Evolutionary conservation across 768 basidiomycete species (phyloP).

Genomic region (Multifurca ochricompacta): DNA sequence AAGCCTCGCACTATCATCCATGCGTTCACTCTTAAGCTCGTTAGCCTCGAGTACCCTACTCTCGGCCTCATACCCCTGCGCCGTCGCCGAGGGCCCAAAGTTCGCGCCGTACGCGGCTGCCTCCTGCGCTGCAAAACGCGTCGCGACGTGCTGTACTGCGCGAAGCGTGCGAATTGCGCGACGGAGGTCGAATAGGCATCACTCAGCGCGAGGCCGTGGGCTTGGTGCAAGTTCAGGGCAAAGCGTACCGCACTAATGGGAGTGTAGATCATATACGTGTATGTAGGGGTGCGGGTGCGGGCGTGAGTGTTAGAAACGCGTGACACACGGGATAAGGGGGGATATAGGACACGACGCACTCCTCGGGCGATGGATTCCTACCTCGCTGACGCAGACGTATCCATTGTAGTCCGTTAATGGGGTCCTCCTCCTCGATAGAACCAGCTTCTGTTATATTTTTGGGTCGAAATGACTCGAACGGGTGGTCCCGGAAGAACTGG

Average conservation of each 20-base stretch:
- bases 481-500: conserved; percentile 93
- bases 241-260: conserved; percentile 82
- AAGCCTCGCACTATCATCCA: conserved; percentile 49
- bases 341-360: conserved; percentile 46
- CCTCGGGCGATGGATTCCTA: conserved; percentile 78
- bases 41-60: conserved; percentile 53
- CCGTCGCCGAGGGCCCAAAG: conserved; percentile 54
- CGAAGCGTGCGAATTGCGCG: conserved; percentile 84
- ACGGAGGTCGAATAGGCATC: conserved; percentile 75
- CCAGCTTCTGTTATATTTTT: conserved; percentile 67
- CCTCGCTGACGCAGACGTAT: conserved; percentile 72
- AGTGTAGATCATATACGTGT: conserved; percentile 15
- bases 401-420: conserved; percentile 60
- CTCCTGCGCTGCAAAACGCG: conserved; percentile 69
- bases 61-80: conserved; percentile 54
- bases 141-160: conserved; percentile 73
- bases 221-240: conserved; percentile 65
- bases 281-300: background rate
- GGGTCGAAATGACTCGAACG: conserved; percentile 89
- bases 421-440: conserved; percentile 46
- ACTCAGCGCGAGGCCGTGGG: conserved; percentile 57
- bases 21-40: conserved; percentile 45
- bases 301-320: background rate
- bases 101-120: conserved; percentile 66
- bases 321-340: background rate